These are phyloP conservation scores for Trifolium dubium DNA, from an alignment of 306 rosid species.

Conservation along the genomic window DNA sequence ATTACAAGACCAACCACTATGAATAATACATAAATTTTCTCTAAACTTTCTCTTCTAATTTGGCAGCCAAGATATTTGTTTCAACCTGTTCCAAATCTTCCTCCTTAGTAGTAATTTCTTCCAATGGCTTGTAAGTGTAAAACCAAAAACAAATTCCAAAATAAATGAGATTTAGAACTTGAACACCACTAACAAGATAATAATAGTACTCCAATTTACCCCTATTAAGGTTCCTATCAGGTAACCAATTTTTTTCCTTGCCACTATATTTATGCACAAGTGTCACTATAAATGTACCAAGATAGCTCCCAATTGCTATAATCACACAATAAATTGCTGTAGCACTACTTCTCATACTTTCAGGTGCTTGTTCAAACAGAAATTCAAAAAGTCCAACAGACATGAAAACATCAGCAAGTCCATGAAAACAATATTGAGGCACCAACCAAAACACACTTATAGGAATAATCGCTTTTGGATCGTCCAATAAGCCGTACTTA, in stretches of 20 bases:
- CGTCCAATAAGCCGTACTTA: constrained; percentile 52
- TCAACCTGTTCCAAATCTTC: constrained; percentile 43
- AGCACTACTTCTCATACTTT: constrained; percentile 76
- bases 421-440: constrained; percentile 69
- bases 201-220: constrained; percentile 72
- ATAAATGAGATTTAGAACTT: constrained; percentile 59
- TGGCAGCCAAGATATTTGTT: constrained; percentile 6
- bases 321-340: constrained; percentile 63
- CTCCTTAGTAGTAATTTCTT: constrained; percentile 48
- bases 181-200: constrained; percentile 66
- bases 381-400: constrained; percentile 78
- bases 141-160: constrained; percentile 60
- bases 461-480: constrained; percentile 59
- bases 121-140: constrained; percentile 66
- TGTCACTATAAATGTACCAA: constrained; percentile 62
- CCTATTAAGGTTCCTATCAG: constrained; percentile 70
- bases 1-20: constrained; percentile 6
- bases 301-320: constrained; percentile 59
- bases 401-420: constrained; percentile 71
- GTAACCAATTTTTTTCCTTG: constrained; percentile 62
- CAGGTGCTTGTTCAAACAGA: constrained; percentile 78
- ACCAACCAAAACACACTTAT: constrained; percentile 76
- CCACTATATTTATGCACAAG: constrained; percentile 62
- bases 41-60: constrained; percentile 10
- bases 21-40: background rate